Evolutionary conservation across 1,139 yeast species (phyloP).

Genomic region (Geotrichum candidum): DNA sequence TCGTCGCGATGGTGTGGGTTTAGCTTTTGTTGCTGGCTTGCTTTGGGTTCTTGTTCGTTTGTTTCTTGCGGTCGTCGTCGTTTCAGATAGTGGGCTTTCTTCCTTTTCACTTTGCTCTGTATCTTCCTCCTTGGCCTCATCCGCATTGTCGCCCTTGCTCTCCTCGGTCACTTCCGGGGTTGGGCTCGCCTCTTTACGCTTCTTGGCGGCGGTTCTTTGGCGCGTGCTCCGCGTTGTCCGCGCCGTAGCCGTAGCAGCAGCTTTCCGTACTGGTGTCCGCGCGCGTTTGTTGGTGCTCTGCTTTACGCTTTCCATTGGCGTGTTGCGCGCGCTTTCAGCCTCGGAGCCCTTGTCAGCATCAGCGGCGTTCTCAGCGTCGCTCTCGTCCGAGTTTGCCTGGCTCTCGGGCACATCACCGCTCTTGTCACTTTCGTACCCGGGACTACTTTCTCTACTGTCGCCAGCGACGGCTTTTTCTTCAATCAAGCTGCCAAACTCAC

Average conservation of each 20-base stretch:
- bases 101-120: conserved; percentile 18
- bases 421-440: conserved; percentile 17
- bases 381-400: conserved; percentile 9
- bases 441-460: conserved; percentile 17
- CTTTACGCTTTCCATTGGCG: conserved; percentile 10
- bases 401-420: neutral
- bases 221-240: conserved; percentile 14
- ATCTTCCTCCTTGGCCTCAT: conserved; percentile 10
- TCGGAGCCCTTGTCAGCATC: conserved; percentile 7
- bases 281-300: conserved; percentile 8
- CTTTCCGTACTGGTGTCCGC: conserved; percentile 7
- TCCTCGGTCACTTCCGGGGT: conserved; percentile 1
- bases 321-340: conserved; percentile 5
- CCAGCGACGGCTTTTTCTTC: conserved; percentile 36
- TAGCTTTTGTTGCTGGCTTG: conserved; percentile 16
- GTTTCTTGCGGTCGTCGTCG: conserved; percentile 15
- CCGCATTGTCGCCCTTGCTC: conserved; percentile 10
- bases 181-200: conserved; percentile 12
- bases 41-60: conserved; percentile 17
- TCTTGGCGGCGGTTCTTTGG: conserved; percentile 17
- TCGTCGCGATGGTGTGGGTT: conserved; percentile 16
- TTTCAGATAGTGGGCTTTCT: conserved; percentile 13
- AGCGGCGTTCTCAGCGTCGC: conserved; percentile 20
- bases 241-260: conserved; percentile 6
- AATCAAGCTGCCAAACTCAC: conserved; percentile 41